These are phyloP conservation scores for Penicillium aurantiogriseum DNA, from an alignment of 2,329 filamentous ascomycete species.

Conservation along the genomic window DNA sequence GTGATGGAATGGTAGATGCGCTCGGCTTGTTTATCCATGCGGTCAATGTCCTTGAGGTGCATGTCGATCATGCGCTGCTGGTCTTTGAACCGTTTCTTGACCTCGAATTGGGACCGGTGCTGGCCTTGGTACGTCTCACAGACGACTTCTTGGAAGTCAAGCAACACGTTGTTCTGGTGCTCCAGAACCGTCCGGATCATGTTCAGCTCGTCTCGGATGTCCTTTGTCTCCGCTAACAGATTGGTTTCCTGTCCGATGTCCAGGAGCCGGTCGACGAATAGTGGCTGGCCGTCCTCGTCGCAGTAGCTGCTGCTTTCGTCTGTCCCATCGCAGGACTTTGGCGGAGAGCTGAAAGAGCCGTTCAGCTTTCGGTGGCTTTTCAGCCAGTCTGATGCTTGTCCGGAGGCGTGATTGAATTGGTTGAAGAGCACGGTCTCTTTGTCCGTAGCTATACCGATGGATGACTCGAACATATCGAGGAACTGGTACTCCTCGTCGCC, in stretches of 20 bases:
- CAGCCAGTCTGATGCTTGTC: conserved; percentile 56
- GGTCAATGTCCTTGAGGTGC: conserved; percentile 59
- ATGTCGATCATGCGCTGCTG: conserved; percentile 59
- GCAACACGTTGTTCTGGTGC: conserved; percentile 39
- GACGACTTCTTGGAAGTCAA: conserved; percentile 37
- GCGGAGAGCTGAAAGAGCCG: conserved; percentile 25
- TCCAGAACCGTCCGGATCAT: conserved; percentile 53
- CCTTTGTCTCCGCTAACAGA: conserved; percentile 63
- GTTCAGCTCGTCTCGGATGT: conserved; percentile 66
- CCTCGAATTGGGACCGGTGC: conserved; percentile 44
- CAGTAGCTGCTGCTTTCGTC: conserved; percentile 22
- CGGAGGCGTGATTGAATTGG: conserved; percentile 59
- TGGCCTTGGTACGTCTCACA: conserved; percentile 37
- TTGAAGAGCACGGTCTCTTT: conserved; percentile 59
- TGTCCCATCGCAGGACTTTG: conserved; percentile 2
- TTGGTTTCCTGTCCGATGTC: conserved; percentile 62
- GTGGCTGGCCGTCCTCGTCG: conserved; percentile 43
- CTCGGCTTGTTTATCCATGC: conserved; percentile 63
- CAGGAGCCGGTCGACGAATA: conserved; percentile 43
- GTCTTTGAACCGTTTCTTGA: conserved; percentile 56
- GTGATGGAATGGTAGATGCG: conserved; percentile 61
- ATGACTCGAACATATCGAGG: conserved; percentile 65
- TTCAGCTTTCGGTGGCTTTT: conserved; percentile 49
- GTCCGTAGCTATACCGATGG: conserved; percentile 56
- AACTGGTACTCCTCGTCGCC: conserved; percentile 63